Base-by-base conservation (phyloP, 208 protist species). In the Endotrypanum monterogeii region DNA sequence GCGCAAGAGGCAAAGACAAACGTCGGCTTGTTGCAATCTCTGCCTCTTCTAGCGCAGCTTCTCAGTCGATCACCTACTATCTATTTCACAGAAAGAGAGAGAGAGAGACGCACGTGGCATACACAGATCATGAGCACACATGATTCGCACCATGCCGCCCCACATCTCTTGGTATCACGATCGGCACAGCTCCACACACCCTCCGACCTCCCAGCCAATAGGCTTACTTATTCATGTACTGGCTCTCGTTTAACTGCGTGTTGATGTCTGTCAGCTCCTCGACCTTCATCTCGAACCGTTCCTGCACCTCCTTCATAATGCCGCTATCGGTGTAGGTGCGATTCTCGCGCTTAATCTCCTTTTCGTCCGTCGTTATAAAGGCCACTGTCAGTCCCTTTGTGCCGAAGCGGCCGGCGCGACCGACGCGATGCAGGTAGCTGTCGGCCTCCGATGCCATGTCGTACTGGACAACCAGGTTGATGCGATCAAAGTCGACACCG, bases 401-500 rank as follows among this genome's bases (percentile, higher is more conserved):
- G 71, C 99, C 99, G 79, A 99, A 99, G 66, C 99, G 94, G 71
- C 99, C 99, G 23, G 94, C 95, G 75, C 93, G 90, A 77, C 95
- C 90, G 61, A 99, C 98, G 77, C 99, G 94, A 86, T 99, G 99
- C 23, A 99, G 91, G 82, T 99, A 99, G 37, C 90, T 96, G 83
- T 99, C 99, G 20, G 83, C 83, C 25, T 96, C 86, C 18, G 94
- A 93, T 37, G 99, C 97, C 99, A 99, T 99, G 88, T 99, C 99
- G 86, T 99, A 99, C 89, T 99, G 99, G 76, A 99, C 97, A 44
- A 99, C 99, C 51, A 99, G 96, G 90, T 99, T 99, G 71, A 99
- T 98, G 62, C 96, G 89, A 80, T 99, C 98, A 78, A 99, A 99
- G 85, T 99, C 99, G 69, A 99, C 98, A 87, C 99, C 99, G 77